A percentile compares a stretch with the other conserved stretches of the same genome.
Conservation (phyloP, 2,329 filamentous ascomycete species). For the Monosporascus sp. region DNA sequence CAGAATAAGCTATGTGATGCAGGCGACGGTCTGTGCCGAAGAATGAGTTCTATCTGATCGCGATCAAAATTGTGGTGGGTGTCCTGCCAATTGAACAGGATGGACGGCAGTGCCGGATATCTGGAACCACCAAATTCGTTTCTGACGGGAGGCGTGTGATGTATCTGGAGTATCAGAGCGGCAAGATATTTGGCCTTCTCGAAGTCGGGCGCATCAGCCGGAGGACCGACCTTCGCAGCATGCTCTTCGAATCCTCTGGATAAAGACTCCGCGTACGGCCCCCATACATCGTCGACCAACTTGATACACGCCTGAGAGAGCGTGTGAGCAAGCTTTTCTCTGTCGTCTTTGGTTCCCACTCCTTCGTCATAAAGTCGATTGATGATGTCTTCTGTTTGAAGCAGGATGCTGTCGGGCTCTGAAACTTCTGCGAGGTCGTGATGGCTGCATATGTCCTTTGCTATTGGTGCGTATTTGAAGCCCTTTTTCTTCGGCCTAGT, state of each 20-base stretch:
- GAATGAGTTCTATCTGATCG: slow-evolving; percentile 60
- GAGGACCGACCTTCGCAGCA: slow-evolving; percentile 59
- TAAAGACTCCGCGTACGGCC: slow-evolving; percentile 44
- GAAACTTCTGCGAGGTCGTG: slow-evolving; percentile 54
- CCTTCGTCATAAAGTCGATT: slow-evolving; percentile 59
- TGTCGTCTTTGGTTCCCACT: slow-evolving; percentile 50
- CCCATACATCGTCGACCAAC: slow-evolving; percentile 50
- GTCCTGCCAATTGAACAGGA: slow-evolving; percentile 79
- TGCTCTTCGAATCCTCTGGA: slow-evolving; percentile 48
- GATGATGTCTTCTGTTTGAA: slow-evolving; percentile 70
- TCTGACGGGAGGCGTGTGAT: slow-evolving; percentile 55
- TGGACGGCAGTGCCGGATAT: slow-evolving; percentile 60
- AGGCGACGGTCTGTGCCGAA: slow-evolving; percentile 62
- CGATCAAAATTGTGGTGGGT: slow-evolving; percentile 67
- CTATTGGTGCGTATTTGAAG: slow-evolving; percentile 64
- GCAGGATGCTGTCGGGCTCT: slow-evolving; percentile 67
- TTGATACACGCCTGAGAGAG: slow-evolving; percentile 48
- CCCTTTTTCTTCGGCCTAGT: slow-evolving; percentile 42
- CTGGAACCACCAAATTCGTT: slow-evolving; percentile 32
- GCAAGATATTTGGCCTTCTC: slow-evolving; percentile 77
- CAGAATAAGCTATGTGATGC: slow-evolving; percentile 76
- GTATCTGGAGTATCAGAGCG: slow-evolving; percentile 69
- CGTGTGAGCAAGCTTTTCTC: slow-evolving; percentile 50
- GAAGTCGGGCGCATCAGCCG: slow-evolving; percentile 55
- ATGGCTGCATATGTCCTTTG: slow-evolving; percentile 62